Evolutionary conservation across 2,329 filamentous ascomycete species (phyloP).

Genomic region (Apiospora rasikravindrae): DNA sequence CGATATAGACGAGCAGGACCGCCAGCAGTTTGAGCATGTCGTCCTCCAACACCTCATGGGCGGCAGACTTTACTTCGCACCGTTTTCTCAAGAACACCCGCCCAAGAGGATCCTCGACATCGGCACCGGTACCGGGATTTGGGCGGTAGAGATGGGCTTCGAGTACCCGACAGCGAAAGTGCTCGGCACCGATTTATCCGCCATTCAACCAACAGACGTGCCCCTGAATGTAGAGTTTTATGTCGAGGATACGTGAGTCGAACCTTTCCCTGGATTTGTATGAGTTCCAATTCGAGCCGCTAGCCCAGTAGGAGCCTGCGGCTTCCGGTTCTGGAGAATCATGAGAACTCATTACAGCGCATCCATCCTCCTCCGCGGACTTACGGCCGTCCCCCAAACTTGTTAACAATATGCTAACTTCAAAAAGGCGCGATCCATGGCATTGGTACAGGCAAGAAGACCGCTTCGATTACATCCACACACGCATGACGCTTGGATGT

Average conservation of each 20-base stretch:
- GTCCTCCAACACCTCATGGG: constrained; percentile 39
- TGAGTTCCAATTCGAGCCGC: no score
- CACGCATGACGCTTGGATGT: constrained; percentile 54
- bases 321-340: not conserved
- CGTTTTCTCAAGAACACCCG: constrained; percentile 42
- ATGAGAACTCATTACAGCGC: not conserved
- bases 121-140: constrained; percentile 56
- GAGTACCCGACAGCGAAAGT: constrained; percentile 63
- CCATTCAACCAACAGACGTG: constrained; percentile 68
- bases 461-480: constrained; percentile 61
- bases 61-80: constrained; percentile 49
- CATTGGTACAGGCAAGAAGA: constrained; percentile 41
- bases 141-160: constrained; percentile 72
- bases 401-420: not conserved
- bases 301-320: not conserved
- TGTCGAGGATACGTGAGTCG: constrained; percentile 65
- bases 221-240: constrained; percentile 77
- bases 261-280: constrained; percentile 35
- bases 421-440: constrained; percentile 22
- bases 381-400: not conserved
- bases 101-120: constrained; percentile 46
- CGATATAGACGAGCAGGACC: constrained; percentile 47
- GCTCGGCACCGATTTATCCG: constrained; percentile 69
- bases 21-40: constrained; percentile 46
- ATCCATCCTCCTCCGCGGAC: not conserved